phyloP scores from a whole-genome alignment of 2,329 filamentous ascomycete species.

The Truncatella angustata region DNA sequence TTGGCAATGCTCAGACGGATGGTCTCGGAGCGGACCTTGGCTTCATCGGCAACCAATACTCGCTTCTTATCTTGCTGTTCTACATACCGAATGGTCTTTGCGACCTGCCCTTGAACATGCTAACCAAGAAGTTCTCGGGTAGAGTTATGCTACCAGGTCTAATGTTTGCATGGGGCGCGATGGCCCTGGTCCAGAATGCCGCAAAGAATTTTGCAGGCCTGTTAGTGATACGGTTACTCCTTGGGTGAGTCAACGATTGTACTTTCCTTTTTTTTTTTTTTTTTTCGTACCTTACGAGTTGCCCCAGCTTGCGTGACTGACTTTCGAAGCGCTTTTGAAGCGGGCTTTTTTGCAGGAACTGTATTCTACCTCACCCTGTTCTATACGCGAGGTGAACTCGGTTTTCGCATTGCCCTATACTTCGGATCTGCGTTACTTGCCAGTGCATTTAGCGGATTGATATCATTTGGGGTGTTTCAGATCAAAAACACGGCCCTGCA shows the following conservation, averaged over 20 bases:
- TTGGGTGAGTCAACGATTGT: conserved; percentile 31
- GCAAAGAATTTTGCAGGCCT: conserved; percentile 46
- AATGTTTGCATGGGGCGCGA: conserved; percentile 47
- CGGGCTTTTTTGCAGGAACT: conserved; percentile 52
- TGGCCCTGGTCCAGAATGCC: conserved; percentile 46
- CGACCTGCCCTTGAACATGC: conserved; percentile 46
- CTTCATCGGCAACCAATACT: conserved; percentile 41
- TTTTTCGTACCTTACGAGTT: too few relatives aligned
- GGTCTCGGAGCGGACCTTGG: conserved; percentile 35
- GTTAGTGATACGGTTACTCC: conserved; percentile 47
- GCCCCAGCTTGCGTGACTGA: too few relatives aligned
- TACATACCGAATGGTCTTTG: conserved; percentile 49
- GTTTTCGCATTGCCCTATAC: conserved; percentile 15
- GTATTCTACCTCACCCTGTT: conserved; percentile 44
- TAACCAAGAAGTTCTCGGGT: conserved; percentile 40
- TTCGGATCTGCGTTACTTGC: conserved; percentile 13
- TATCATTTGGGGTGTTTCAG: conserved; percentile 24
- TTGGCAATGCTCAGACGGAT: conserved; percentile 50
- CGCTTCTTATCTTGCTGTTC: conserved; percentile 45
- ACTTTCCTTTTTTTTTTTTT: too few relatives aligned
- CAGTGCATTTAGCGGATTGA: conserved; percentile 23
- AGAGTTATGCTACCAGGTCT: conserved; percentile 34
- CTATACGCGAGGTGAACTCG: conserved; percentile 18
- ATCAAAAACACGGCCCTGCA: neutral
- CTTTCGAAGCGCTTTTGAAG: conserved; percentile 35